phyloP scores from a whole-genome alignment of 768 basidiomycete genomes.

The Lactifluus rugatus region DNA sequence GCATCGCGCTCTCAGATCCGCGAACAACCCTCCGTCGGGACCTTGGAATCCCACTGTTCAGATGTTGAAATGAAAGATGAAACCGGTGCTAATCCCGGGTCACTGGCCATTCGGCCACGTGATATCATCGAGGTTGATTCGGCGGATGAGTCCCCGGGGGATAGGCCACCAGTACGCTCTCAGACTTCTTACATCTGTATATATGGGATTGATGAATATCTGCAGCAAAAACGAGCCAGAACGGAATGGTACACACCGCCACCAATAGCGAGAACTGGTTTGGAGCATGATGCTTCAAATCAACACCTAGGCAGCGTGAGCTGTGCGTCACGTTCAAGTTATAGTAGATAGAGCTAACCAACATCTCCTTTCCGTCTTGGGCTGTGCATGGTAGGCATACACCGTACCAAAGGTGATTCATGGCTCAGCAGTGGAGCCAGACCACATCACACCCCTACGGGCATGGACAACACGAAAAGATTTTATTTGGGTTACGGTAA shows the following conservation, averaged over 20 bases:
- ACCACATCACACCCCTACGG: background rate
- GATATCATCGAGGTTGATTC: background rate
- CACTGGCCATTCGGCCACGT: background rate
- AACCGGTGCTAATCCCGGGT: background rate
- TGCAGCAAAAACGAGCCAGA: constrained; percentile 1
- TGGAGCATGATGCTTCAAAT: background rate
- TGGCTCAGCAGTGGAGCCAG: constrained; percentile 1
- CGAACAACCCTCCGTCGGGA: background rate
- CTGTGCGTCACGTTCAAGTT: background rate
- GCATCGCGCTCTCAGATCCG: background rate
- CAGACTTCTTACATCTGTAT: background rate
- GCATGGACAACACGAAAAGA: background rate
- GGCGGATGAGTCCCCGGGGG: background rate
- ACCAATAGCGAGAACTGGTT: too few species aligned
- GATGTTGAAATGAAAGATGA: background rate
- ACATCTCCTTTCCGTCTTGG: background rate
- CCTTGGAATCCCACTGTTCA: background rate
- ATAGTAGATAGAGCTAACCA: background rate
- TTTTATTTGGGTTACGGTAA: constrained; percentile 6
- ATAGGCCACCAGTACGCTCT: background rate
- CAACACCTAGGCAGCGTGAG: background rate
- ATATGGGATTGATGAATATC: background rate
- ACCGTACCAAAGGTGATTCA: background rate
- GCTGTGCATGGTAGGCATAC: background rate
- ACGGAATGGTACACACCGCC: background rate